Evolutionary conservation across 2,329 filamentous ascomycete species (phyloP), one percentile per base, ranked within the genome.

Genomic region (Chaetomium globosum): DNA sequence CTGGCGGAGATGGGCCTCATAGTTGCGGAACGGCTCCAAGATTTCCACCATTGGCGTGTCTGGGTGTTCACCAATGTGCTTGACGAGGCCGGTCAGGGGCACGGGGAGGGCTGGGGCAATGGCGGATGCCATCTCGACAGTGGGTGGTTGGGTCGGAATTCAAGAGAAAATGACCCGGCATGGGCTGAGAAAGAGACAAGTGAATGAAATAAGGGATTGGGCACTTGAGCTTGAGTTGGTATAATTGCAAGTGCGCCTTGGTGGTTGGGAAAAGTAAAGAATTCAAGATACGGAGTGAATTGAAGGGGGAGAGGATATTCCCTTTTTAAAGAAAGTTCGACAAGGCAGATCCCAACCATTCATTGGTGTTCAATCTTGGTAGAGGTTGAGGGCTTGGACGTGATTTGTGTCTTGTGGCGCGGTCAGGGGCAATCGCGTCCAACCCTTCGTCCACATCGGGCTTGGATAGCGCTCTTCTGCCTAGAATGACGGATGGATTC

Each of bases 1-100:
- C 68, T 88, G 82, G 53, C 90, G 86, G 59, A 92, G 79, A 66
- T 84, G 81, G 55, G 85, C 81, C 74, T 93, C 90, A 70, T 88
- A 91, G 61, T 83, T 76, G 73, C 88, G 86, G 76, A 87, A 92
- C 0, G 89, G 89, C 59, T 83, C 78, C 63, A 92, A 75, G 60
- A 92, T 79, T 39, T 89, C 80, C 6, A 74, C 68, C 68, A 92
- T 79, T 1, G 85, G 77, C 61, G 77, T 82, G 30, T 83, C 76
- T 6, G 82, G 78, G 67, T 88, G 80, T 63, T 81, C 77, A 13
- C 81, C 78, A 64, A 91, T 80, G 75, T 90, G 84, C 63, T 74
- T 78, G 48, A 76, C 77, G 72, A 86, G 74, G 71, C 79, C 79
- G 68, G 73, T 67, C 56, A 81, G 80, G 65, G 80, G 75, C 66